Evolutionary conservation across 495 filamentous ascomycete genomes (phyloP).

Genomic region (Penicillium cataractarum): DNA sequence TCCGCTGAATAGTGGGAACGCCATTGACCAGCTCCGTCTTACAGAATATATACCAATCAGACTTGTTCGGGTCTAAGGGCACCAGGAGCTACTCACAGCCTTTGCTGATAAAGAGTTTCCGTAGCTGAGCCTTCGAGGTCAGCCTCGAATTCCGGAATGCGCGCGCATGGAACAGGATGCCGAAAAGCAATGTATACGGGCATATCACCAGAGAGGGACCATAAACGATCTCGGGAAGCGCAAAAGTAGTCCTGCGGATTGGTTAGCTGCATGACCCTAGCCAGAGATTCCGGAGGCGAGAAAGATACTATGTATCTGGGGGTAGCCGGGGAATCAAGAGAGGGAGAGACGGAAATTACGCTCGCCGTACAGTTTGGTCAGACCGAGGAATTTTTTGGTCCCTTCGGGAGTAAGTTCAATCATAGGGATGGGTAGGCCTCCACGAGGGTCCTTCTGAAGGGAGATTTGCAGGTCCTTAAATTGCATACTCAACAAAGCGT

Average conservation of each 20-base stretch:
- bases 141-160: constrained; percentile 19
- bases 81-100: constrained; percentile 18
- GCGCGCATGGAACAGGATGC: constrained; percentile 21
- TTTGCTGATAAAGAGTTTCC: constrained; percentile 18
- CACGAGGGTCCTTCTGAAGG: constrained; percentile 23
- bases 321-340: neutral
- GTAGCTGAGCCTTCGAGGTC: constrained; percentile 22
- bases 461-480: constrained; percentile 31
- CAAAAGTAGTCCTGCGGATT: constrained; percentile 18
- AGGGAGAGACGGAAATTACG: constrained; percentile 3
- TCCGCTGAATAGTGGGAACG: neutral
- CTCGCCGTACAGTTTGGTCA: constrained; percentile 18
- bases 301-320: neutral
- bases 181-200: constrained; percentile 23
- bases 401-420: constrained; percentile 19
- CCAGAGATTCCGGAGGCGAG: neutral
- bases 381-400: constrained; percentile 16
- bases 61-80: constrained; percentile 20
- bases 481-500: constrained; percentile 23
- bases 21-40: neutral
- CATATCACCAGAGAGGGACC: constrained; percentile 20
- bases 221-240: constrained; percentile 24
- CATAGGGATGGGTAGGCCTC: constrained; percentile 13
- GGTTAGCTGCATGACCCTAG: neutral
- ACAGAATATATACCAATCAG: constrained; percentile 25